Evolutionary conservation across 106 monocot genomes (phyloP).

Genomic region (Dendrobium chrysotoxum): DNA sequence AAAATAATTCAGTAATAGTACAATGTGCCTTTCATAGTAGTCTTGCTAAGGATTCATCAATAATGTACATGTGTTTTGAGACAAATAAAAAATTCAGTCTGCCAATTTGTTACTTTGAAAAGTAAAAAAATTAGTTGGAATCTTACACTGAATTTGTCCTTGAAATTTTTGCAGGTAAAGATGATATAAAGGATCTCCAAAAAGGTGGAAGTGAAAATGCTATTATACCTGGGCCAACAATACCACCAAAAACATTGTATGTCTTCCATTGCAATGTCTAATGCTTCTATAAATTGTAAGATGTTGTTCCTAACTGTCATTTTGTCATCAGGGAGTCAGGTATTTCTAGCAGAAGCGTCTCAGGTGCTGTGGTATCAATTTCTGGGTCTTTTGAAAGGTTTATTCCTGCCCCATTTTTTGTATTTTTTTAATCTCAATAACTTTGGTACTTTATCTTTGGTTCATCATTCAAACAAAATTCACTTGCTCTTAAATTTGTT

Average conservation of each 20-base stretch:
- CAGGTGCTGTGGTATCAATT: constrained; percentile 42
- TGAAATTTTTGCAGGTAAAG: constrained; percentile 35
- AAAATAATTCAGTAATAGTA: no score
- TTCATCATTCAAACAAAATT: not conserved
- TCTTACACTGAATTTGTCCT: not conserved
- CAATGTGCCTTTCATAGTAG: no score
- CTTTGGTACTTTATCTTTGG: not conserved
- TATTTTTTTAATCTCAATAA: not conserved
- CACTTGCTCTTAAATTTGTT: not conserved
- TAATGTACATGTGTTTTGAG: no score
- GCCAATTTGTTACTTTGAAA: not conserved
- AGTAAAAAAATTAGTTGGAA: not conserved
- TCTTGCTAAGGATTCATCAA: no score
- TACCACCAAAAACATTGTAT: constrained; percentile 70
- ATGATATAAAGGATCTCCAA: constrained; percentile 29
- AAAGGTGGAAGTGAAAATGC: constrained; percentile 39
- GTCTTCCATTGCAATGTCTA: constrained; percentile 10
- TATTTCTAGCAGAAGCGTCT: constrained; percentile 27
- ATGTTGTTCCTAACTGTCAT: not conserved
- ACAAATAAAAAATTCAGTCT: not conserved
- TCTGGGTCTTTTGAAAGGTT: constrained; percentile 74
- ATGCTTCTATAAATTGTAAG: not conserved
- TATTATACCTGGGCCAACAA: constrained; percentile 32
- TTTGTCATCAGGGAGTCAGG: constrained; percentile 36
- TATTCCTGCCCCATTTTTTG: not conserved